Percentiles rank a stretch among this genome's conserved stretches.
Conservation (phyloP, 2,329 filamentous ascomycete species). For the Ascochyta viciae-villosae region DNA sequence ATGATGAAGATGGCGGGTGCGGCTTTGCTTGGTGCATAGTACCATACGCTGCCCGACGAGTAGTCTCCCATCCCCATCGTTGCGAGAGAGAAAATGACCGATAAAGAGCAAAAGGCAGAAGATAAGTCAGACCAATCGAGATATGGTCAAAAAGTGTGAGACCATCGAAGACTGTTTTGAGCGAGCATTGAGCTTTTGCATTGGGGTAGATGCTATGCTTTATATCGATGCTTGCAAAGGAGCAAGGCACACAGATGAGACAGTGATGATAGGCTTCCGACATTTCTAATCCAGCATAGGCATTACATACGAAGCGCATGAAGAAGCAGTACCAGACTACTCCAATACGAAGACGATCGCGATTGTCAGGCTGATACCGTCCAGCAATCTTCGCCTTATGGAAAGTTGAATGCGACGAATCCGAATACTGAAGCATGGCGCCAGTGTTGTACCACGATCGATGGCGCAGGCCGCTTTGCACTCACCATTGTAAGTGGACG, state of each 20-base stretch:
- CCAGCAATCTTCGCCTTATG: background rate
- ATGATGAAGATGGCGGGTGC: constrained; percentile 63
- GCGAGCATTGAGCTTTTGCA: too few species aligned
- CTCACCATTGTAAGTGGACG: background rate
- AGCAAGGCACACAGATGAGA: background rate
- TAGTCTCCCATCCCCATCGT: constrained; percentile 45
- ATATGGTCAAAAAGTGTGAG: background rate
- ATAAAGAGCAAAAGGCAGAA: background rate
- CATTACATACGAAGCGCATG: background rate
- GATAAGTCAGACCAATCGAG: background rate
- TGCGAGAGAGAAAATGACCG: background rate
- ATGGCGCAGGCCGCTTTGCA: background rate
- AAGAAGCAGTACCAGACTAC: background rate
- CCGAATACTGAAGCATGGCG: constrained; percentile 19
- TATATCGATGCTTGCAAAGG: constrained; percentile 1
- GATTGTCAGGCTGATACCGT: constrained; percentile 4
- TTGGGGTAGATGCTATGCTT: background rate
- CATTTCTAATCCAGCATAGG: background rate
- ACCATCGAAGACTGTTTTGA: background rate
- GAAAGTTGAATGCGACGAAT: constrained; percentile 37
- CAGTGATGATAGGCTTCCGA: background rate
- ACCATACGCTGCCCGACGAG: constrained; percentile 45
- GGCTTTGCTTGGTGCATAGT: constrained; percentile 62
- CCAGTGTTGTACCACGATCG: background rate
- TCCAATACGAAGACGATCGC: background rate